Conservation (phyloP, 2,329 filamentous ascomycete genomes). For the Scedosporium minutisporum region DNA sequence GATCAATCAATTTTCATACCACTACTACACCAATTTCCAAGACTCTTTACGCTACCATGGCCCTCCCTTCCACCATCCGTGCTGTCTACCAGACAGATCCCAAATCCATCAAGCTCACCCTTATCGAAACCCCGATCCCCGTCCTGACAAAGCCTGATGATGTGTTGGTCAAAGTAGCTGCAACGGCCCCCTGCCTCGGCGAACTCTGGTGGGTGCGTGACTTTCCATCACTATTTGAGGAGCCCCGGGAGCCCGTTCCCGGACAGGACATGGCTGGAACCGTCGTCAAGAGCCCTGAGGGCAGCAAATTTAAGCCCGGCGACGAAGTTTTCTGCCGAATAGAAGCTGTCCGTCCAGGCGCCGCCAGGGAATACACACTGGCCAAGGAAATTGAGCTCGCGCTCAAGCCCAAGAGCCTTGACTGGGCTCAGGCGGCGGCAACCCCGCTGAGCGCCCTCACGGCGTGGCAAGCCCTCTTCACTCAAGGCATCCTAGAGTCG, state of each 20-base stretch:
- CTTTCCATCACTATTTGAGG: slow-evolving; percentile 13
- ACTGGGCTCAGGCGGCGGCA: slow-evolving; percentile 25
- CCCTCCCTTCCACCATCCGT: slow-evolving; percentile 13
- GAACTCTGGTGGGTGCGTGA: slow-evolving; percentile 21
- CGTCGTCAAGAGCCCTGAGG: slow-evolving; percentile 19
- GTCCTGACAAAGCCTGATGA: slow-evolving; percentile 14
- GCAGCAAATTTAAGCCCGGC: slow-evolving; percentile 21
- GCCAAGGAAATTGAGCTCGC: slow-evolving; percentile 21
- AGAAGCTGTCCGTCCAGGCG: slow-evolving; percentile 17
- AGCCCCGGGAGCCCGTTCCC: slow-evolving; percentile 17
- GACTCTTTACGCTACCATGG: neutral
- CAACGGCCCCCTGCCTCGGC: slow-evolving; percentile 21
- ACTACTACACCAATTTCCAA: neutral
- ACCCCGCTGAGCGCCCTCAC: slow-evolving; percentile 30
- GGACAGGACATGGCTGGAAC: slow-evolving; percentile 28
- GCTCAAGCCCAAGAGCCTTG: slow-evolving; percentile 20
- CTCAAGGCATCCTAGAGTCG: slow-evolving; percentile 21
- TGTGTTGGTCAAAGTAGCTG: slow-evolving; percentile 22
- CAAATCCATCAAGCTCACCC: slow-evolving; percentile 11
- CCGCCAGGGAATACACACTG: slow-evolving; percentile 23
- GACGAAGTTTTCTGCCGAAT: slow-evolving; percentile 25
- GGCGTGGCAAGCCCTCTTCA: slow-evolving; percentile 29
- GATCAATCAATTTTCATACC: neutral
- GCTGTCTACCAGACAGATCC: slow-evolving; percentile 16
- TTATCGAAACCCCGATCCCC: slow-evolving; percentile 14